Percentiles rank a stretch among this genome's conserved stretches.
These are phyloP conservation scores for Solanum piurae DNA, from an alignment of 257 asterid genomes.

Conservation along the genomic window DNA sequence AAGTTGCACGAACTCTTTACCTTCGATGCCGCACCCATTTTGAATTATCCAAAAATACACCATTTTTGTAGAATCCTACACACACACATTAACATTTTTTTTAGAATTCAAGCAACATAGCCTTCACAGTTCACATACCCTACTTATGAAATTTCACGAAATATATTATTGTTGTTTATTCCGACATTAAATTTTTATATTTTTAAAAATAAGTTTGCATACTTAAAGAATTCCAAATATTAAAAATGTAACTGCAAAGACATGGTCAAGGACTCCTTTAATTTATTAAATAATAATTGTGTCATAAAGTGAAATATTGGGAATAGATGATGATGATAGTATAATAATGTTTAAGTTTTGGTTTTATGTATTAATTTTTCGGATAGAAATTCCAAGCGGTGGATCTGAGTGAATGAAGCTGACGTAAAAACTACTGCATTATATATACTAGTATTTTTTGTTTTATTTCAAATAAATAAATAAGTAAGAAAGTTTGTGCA, in stretches of 20 bases:
- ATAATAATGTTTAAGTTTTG: neutral
- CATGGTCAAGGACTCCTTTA: neutral
- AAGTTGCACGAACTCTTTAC: neutral
- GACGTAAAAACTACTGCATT: neutral
- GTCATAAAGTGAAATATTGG: neutral
- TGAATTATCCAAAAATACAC: too few relatives aligned
- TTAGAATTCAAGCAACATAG: too few relatives aligned
- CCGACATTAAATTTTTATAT: neutral
- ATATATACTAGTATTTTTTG: neutral
- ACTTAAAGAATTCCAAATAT: neutral
- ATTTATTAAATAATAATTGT: neutral
- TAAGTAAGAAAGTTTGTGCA: neutral
- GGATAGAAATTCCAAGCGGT: neutral
- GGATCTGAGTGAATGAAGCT: neutral
- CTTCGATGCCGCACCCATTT: fast-evolving
- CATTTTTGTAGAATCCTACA: neutral
- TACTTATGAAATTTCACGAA: fast-evolving
- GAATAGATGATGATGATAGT: neutral
- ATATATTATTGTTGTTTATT: neutral
- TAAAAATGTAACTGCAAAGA: neutral
- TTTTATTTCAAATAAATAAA: neutral
- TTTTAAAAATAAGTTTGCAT: neutral
- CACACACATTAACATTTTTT: too few relatives aligned
- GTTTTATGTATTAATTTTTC: neutral
- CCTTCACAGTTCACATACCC: too few relatives aligned